These are phyloP conservation scores for Bifiguratus adelaidae DNA, from an alignment of 192 early-diverging fungal species.

Conservation along the genomic window DNA sequence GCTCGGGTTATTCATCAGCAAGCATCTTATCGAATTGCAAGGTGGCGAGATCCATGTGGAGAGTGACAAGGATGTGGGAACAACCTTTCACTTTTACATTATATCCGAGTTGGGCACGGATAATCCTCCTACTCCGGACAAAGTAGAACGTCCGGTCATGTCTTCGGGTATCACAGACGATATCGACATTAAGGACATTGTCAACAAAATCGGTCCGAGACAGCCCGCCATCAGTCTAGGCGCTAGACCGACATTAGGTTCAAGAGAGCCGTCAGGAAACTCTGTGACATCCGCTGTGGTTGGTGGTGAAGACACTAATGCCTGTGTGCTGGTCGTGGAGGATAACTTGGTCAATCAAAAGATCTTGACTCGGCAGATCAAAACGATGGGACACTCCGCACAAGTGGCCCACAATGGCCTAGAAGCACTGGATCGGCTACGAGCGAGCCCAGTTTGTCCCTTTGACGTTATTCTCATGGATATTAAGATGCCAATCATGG, in stretches of 20 bases:
- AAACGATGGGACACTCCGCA: not conserved
- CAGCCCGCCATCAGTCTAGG: no score
- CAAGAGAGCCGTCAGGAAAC: not conserved
- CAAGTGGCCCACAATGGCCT: constrained; percentile 19
- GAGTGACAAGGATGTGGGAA: constrained; percentile 47
- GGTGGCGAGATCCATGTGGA: constrained; percentile 58
- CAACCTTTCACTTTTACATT: constrained; percentile 28
- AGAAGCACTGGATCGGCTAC: constrained; percentile 18
- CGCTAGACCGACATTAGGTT: not conserved
- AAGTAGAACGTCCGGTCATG: no score
- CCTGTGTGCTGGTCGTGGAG: not conserved
- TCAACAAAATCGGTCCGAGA: not conserved
- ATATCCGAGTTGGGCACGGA: not conserved
- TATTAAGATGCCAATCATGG: constrained; percentile 26
- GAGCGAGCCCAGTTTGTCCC: constrained; percentile 8
- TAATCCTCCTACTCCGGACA: not conserved
- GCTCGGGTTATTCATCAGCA: constrained; percentile 65
- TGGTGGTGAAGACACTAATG: not conserved
- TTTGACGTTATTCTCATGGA: constrained; percentile 29
- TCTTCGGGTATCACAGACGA: no score
- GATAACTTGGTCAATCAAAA: not conserved
- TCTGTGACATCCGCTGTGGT: not conserved
- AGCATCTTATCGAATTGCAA: constrained; percentile 56
- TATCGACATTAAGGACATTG: not conserved
- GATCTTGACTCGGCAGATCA: not conserved